Percentiles rank a stretch among this genome's conserved stretches.
Conservation (phyloP, 306 rosid genomes). For the Quercus engelmannii region DNA sequence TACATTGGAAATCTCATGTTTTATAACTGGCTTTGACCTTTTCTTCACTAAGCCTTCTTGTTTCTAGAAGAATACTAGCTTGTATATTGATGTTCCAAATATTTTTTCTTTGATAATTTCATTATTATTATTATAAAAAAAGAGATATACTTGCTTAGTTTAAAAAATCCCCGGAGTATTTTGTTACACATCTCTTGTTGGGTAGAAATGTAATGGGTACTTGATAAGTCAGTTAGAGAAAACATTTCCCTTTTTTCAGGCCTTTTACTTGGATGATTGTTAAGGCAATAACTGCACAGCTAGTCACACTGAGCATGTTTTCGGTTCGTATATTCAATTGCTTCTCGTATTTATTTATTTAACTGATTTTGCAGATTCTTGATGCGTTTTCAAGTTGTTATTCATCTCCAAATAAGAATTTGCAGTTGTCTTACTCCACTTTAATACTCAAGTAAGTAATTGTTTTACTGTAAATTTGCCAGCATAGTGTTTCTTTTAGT, state of each 20-base stretch:
- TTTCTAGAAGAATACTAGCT: neutral
- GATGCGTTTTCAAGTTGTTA: constrained; percentile 77
- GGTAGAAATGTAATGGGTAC: neutral
- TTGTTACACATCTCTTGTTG: neutral
- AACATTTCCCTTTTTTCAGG: no score
- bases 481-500: neutral
- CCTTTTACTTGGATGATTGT: no score
- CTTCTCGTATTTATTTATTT: neutral
- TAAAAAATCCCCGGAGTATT: neutral
- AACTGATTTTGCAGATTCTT: constrained; percentile 65
- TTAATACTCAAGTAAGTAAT: constrained; percentile 81
- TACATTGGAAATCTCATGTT: neutral
- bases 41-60: neutral
- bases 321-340: neutral
- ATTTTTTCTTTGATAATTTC: neutral
- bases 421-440: constrained; percentile 80
- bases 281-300: neutral
- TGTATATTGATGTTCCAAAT: neutral
- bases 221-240: neutral
- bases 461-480: neutral
- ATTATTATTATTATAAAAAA: no score
- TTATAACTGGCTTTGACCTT: neutral
- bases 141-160: neutral
- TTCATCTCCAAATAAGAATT: constrained; percentile 75
- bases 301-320: neutral